These are phyloP conservation scores for Fusarium anthophilum DNA, from an alignment of 2,329 filamentous ascomycete genomes.

Conservation along the genomic window DNA sequence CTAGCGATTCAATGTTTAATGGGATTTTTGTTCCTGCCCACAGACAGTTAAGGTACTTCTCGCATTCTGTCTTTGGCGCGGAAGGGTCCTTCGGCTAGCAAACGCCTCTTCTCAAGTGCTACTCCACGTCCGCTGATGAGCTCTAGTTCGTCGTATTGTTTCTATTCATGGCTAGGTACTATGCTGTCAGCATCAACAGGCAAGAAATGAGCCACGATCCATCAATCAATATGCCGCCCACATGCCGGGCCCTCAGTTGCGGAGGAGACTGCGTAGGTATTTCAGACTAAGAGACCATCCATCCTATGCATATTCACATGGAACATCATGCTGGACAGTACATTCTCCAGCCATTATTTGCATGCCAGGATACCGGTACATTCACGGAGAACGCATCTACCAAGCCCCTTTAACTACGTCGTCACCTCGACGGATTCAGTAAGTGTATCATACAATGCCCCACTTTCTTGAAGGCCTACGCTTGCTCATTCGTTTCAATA, in stretches of 20 bases:
- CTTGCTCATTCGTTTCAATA: slow-evolving; percentile 50
- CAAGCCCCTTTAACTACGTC: slow-evolving; percentile 34
- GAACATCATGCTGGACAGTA: slow-evolving; percentile 1
- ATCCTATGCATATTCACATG: slow-evolving; percentile 1
- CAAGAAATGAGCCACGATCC: slow-evolving; percentile 6
- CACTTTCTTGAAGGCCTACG: slow-evolving; percentile 48
- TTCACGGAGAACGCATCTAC: slow-evolving; percentile 9
- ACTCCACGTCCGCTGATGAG: slow-evolving; percentile 9
- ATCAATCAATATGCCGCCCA: slow-evolving; percentile 2
- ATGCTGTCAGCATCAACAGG: neutral
- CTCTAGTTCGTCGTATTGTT: slow-evolving; percentile 20
- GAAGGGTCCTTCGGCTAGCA: slow-evolving; percentile 14
- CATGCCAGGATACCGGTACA: slow-evolving; percentile 2
- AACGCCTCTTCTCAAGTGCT: neutral
- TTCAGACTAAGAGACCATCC: neutral
- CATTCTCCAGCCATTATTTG: slow-evolving; percentile 4
- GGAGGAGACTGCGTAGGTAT: slow-evolving; percentile 6
- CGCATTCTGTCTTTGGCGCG: neutral
- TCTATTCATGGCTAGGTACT: slow-evolving; percentile 28
- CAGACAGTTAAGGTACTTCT: neutral
- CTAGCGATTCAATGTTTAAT: neutral
- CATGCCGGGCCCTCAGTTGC: slow-evolving; percentile 1
- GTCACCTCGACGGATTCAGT: slow-evolving; percentile 37
- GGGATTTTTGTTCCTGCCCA: neutral
- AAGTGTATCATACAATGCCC: slow-evolving; percentile 33